Conservation (phyloP, 1,284 basidiomycete genomes). For the Schizopora paradoxa region DNA sequence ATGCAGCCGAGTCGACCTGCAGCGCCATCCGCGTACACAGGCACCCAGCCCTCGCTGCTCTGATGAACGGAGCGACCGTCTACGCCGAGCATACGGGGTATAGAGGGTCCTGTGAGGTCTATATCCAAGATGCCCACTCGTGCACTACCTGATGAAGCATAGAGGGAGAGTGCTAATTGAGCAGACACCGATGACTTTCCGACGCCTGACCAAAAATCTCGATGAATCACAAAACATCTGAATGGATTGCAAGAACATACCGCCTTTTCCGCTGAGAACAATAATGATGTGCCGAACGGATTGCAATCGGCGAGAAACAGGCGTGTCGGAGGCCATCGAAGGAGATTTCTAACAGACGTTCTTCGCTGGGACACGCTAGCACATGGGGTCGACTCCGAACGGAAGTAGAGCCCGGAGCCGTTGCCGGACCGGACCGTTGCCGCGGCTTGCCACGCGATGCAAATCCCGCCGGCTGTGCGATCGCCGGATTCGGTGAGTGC, state of each 20-base stretch:
- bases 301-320: slow-evolving; percentile 57
- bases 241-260: slow-evolving; percentile 9
- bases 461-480: no score
- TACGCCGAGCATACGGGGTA: slow-evolving; percentile 95
- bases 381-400: no score
- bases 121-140: slow-evolving; percentile 92
- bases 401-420: no score
- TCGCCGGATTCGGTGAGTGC: no score
- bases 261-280: slow-evolving; percentile 94
- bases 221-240: not conserved
- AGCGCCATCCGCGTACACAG: slow-evolving; percentile 84
- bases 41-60: slow-evolving; percentile 95
- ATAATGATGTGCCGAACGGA: slow-evolving; percentile 85
- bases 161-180: slow-evolving; percentile 87
- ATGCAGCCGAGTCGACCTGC: slow-evolving; percentile 82
- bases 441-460: no score
- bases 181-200: slow-evolving; percentile 96
- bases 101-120: slow-evolving; percentile 94
- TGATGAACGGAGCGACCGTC: slow-evolving; percentile 87
- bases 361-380: no score
- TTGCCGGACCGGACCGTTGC: no score
- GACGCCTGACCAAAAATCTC: slow-evolving; percentile 44
- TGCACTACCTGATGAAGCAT: slow-evolving; percentile 56
- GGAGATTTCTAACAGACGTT: slow-evolving; percentile 1
- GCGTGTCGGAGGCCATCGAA: slow-evolving; percentile 40